Base-by-base conservation (phyloP, 768 basidiomycete species). In the Calocybe gangraenosa region DNA sequence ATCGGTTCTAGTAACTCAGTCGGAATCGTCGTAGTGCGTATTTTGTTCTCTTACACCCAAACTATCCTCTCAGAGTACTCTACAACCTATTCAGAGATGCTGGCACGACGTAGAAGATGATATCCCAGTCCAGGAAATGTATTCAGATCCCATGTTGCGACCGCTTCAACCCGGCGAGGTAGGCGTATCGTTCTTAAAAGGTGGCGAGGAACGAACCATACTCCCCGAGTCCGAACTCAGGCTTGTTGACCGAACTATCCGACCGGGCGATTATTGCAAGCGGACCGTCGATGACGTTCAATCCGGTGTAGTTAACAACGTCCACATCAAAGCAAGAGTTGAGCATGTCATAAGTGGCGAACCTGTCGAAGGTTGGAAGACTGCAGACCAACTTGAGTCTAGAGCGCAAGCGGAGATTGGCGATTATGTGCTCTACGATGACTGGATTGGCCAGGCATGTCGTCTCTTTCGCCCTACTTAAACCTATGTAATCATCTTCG, bases 381-480 rank as follows among this genome's bases (percentile, higher is more conserved):
- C 73, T 8, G 54, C 71, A 45, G 67, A 74, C 31, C 80, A 87
- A 39, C 59, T 92, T 19, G 73, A 77, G 52, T 70, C 71, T 18
- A 71, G 75, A 19, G 65, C 71, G 23, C 76, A 81, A 21, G 74
- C 87, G 19, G 87, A 87, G 47, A 73, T 87, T 31, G 84, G 87
- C 5, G 90, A 93, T 63, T 89, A 84, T 67, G 88, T 94, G 38
- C 69, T 82, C 14, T 80, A 81, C 56, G 78, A 87, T 53, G 80
- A 91, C 60, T 96, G 93, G 92, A 70, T 95, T 56, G 92, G 92
- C 42, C 89, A 92, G 74, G 89, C 88, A 61, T 60, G 78, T 58
- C 33, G n/a, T 47, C 40, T 23, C n/a, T 30, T 21, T 39, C 36
- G 11, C 11, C 32, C 21, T 36, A 20, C 15, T 15, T 22, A 28